Conservation (phyloP, 192 early-diverging fungal species). For the Coemansia sp. region DNA sequence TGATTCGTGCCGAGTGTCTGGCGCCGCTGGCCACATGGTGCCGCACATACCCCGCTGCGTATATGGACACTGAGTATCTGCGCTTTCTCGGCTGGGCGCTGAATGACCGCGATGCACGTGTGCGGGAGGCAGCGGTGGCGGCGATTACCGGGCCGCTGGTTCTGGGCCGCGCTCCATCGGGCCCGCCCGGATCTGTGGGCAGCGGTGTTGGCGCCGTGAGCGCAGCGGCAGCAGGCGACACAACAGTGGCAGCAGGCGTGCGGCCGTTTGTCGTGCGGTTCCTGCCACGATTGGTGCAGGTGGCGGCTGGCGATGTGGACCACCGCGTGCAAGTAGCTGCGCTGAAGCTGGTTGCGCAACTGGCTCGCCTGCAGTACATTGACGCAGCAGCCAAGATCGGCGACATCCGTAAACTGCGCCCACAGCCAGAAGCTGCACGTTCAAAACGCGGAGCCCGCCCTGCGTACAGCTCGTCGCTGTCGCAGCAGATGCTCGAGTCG, state of each 20-base stretch:
- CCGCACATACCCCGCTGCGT: conserved; percentile 64
- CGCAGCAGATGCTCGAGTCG: conserved; percentile 51
- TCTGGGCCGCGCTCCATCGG: conserved; percentile 53
- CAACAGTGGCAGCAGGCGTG: conserved; percentile 52
- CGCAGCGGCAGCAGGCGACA: conserved; percentile 59
- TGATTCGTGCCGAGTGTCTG: conserved; percentile 83
- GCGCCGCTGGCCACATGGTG: conserved; percentile 82
- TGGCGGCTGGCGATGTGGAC: conserved; percentile 49
- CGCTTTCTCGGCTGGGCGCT: conserved; percentile 87
- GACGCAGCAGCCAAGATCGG: conserved; percentile 32
- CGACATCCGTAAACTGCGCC: conserved; percentile 22
- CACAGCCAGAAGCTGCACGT: background rate
- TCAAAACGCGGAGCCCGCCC: conserved; percentile 14
- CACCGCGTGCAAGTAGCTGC: conserved; percentile 46
- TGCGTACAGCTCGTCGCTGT: conserved; percentile 43
- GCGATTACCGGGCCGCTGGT: conserved; percentile 60
- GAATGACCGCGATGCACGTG: conserved; percentile 73
- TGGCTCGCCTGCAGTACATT: conserved; percentile 36
- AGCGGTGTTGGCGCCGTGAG: conserved; percentile 78
- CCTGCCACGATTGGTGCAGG: conserved; percentile 42
- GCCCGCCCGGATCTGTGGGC: conserved; percentile 68
- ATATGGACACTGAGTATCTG: conserved; percentile 72
- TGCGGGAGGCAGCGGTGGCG: conserved; percentile 71
- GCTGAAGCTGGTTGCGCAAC: conserved; percentile 31
- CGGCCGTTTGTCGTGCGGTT: conserved; percentile 43